Conservation (phyloP, 441 rosid species). For the Daphne laureola region DNA sequence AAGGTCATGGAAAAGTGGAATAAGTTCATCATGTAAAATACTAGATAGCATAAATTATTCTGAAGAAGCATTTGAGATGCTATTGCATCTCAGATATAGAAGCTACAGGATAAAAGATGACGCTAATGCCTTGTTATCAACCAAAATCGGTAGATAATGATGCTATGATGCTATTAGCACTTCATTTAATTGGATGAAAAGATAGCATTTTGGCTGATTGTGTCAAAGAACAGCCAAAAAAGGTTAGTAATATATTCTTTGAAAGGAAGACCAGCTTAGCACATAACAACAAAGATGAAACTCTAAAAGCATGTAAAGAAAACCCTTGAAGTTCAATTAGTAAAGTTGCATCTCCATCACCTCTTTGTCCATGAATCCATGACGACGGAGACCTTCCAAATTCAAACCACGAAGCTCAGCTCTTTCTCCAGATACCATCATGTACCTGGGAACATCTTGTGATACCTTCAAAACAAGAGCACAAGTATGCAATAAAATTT, state of each 20-base stretch:
- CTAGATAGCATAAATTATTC: too few species aligned
- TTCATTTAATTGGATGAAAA: too few species aligned
- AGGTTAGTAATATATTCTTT: background rate
- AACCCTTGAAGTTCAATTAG: constrained; percentile 9
- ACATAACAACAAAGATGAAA: background rate
- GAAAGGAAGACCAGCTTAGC: background rate
- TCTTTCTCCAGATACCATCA: constrained; percentile 90
- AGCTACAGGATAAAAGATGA: too few species aligned
- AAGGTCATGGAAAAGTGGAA: too few species aligned
- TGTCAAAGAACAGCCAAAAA: background rate
- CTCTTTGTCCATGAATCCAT: constrained; percentile 64
- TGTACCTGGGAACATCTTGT: constrained; percentile 89
- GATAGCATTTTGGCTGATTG: background rate
- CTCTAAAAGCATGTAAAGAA: background rate
- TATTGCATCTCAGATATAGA: too few species aligned
- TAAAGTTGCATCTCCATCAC: constrained; percentile 23
- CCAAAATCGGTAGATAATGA: too few species aligned
- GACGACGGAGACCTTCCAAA: constrained; percentile 77
- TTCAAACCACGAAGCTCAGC: constrained; percentile 88
- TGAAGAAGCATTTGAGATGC: too few species aligned
- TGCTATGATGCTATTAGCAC: too few species aligned
- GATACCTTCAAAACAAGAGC: constrained; percentile 47
- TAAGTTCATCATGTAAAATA: too few species aligned
- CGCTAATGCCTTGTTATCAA: too few species aligned
- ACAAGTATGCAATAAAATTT: background rate